These are phyloP conservation scores for Irpex sp. DNA, from an alignment of 1,284 basidiomycete genomes.

Conservation along the genomic window DNA sequence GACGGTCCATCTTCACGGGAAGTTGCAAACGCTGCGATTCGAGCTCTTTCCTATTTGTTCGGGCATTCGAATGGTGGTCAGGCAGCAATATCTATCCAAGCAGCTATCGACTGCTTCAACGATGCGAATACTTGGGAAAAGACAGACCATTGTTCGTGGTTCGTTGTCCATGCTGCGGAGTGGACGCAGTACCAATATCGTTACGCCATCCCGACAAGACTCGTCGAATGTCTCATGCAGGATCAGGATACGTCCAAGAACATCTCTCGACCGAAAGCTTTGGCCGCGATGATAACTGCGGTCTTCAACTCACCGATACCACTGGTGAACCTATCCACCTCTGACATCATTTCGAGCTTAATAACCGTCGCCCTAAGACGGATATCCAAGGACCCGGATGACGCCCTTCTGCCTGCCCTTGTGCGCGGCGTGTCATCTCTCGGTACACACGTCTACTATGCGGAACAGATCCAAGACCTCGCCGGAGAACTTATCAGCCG, in stretches of 20 bases:
- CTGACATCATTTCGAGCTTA: conserved; percentile 80
- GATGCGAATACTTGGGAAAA: conserved; percentile 66
- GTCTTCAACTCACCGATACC: conserved; percentile 81
- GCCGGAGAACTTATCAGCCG: conserved; percentile 80
- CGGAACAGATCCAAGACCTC: conserved; percentile 94
- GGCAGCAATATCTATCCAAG: conserved; percentile 66
- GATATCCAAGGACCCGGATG: conserved; percentile 57
- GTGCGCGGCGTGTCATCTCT: conserved; percentile 82
- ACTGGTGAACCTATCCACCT: conserved; percentile 87
- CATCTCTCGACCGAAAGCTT: conserved; percentile 56
- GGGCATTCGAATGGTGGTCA: conserved; percentile 77
- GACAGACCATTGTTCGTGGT: conserved; percentile 76
- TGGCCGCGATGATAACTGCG: conserved; percentile 81
- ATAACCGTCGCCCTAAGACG: conserved; percentile 72
- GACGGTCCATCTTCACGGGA: conserved; percentile 75
- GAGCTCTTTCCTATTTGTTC: conserved; percentile 69
- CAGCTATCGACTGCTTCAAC: conserved; percentile 65
- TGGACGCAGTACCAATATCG: conserved; percentile 93
- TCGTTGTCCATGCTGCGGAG: conserved; percentile 69
- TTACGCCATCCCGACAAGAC: conserved; percentile 79
- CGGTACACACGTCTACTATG: conserved; percentile 89
- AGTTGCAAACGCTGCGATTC: conserved; percentile 70
- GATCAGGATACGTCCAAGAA: conserved; percentile 54
- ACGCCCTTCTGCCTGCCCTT: conserved; percentile 64
- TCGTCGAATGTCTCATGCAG: conserved; percentile 78